Evolutionary conservation across 768 basidiomycete species (phyloP), one percentile per base, ranked within the genome.

Genomic region (Lentinula guzmanii): DNA sequence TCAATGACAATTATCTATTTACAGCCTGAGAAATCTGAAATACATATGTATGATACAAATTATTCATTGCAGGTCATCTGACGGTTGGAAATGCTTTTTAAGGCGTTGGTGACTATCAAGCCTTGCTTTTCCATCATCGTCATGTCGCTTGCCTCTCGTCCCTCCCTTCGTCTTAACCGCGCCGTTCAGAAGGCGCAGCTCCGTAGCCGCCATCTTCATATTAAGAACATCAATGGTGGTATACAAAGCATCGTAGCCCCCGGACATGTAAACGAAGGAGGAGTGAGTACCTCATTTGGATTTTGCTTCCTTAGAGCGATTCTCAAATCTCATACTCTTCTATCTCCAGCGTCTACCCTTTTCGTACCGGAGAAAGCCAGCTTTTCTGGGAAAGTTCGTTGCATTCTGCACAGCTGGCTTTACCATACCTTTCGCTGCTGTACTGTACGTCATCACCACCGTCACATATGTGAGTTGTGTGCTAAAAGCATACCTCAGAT

Each of bases 331-430:
- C 28, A 28, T 28, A 28, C 2, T 28, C 28, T 28, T 28, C 28
- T 28, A 28, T 28, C 28, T 45, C 16, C 21, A 56, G 55, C 55
- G 43, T 39, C 41, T 56, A 15, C 55, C 55, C 18, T 56, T 56
- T n/a, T 42, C 55, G 11, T 56, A 56, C 39, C 24, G 39, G 28
- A 24, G 55, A 31, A 56, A 56, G 41, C 37, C 55, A 2, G 55
- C 55, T 28, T 56, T 56, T 13, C 6, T 56, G 1, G 55, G 55
- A 1, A 56, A 56, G 28, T 42, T 56, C 5, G 55, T 39, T 24
- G 55, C 41, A 28, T 56, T 56, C 21, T 56, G 55, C 55, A 56
- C 55, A 18, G 41, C 55, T 31, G 55, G 37, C 2, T 56, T 56
- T 16, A n/a, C 37, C 41, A 56, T 56, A 11, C 55, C 55, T 41